Conservation (phyloP, 495 filamentous ascomycete genomes). For the Hamigera avellanea region DNA sequence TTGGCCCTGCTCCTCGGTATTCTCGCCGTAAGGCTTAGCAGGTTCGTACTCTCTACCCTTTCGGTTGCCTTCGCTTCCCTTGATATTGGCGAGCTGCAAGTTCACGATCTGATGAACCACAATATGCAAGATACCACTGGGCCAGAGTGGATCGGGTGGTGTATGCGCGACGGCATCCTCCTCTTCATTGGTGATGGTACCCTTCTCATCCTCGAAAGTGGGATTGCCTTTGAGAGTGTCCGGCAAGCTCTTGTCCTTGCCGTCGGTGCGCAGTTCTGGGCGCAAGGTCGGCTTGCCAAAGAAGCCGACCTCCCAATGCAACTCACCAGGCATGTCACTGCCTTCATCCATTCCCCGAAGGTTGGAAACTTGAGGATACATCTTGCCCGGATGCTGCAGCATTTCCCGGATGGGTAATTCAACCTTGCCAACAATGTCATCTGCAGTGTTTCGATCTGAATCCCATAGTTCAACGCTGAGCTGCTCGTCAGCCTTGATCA, state of each 20-base stretch:
- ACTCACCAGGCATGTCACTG: slow-evolving; percentile 80
- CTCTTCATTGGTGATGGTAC: slow-evolving; percentile 56
- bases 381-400: slow-evolving; percentile 83
- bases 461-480: slow-evolving; percentile 94
- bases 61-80: slow-evolving; percentile 44
- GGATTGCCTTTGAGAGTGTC: slow-evolving; percentile 57
- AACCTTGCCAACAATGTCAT: slow-evolving; percentile 90
- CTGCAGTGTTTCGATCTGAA: slow-evolving; percentile 75
- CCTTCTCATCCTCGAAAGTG: slow-evolving; percentile 81
- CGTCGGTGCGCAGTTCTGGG: slow-evolving; percentile 70
- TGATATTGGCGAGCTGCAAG: slow-evolving; percentile 74
- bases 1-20: slow-evolving; percentile 65
- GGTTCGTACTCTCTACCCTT: slow-evolving; percentile 81
- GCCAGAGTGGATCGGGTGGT: slow-evolving; percentile 89
- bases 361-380: slow-evolving; percentile 85
- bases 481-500: slow-evolving; percentile 88
- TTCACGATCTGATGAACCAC: slow-evolving; percentile 93
- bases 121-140: slow-evolving; percentile 71
- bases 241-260: slow-evolving; percentile 68
- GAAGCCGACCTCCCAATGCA: slow-evolving; percentile 93
- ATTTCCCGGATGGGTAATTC: slow-evolving; percentile 88
- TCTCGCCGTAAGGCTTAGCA: slow-evolving; percentile 74
- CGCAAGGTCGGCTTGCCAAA: slow-evolving; percentile 83
- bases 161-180: slow-evolving; percentile 84
- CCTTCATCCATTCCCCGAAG: slow-evolving; percentile 69